Percentiles rank a stretch among this genome's conserved stretches.
phyloP scores from a whole-genome alignment of 108 stramenopile species.

The Cyclostephanos invisitatus region DNA sequence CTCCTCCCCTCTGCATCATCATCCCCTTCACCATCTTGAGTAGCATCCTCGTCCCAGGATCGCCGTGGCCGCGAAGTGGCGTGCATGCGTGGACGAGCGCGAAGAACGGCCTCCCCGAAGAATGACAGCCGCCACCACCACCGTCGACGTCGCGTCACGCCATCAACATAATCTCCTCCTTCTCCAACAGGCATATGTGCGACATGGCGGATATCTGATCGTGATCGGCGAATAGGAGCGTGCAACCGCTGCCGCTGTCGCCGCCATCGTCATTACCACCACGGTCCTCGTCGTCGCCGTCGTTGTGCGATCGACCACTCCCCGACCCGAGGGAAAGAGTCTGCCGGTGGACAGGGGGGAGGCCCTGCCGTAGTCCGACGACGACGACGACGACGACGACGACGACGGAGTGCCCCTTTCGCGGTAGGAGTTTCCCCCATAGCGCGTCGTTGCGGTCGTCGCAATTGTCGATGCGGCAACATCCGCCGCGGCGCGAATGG shows the following conservation, averaged over 20 bases:
- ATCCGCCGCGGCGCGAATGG: not conserved
- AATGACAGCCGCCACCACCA: too few species aligned
- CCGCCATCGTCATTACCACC: too few species aligned
- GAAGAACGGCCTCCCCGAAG: too few species aligned
- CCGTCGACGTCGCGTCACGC: not conserved
- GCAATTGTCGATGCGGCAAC: not conserved
- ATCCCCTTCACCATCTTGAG: slow-evolving; percentile 18
- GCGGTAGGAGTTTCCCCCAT: too few species aligned
- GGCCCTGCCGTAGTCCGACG: slow-evolving; percentile 38
- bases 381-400: not conserved
- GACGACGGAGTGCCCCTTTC: too few species aligned
- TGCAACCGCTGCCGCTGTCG: too few species aligned
- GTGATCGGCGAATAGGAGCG: slow-evolving; percentile 35
- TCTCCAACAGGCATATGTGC: slow-evolving; percentile 38
- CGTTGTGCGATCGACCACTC: slow-evolving; percentile 36
- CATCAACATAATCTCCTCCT: slow-evolving; percentile 2
- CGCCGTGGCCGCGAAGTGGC: slow-evolving; percentile 25
- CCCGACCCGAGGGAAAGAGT: slow-evolving; percentile 33
- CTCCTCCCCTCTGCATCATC: too few species aligned
- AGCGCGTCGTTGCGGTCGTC: not conserved
- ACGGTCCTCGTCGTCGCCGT: too few species aligned
- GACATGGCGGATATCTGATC: slow-evolving; percentile 26
- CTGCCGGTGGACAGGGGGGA: slow-evolving; percentile 36
- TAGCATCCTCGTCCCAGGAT: slow-evolving; percentile 35
- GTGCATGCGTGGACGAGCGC: slow-evolving; percentile 24